Conservation (phyloP, 352 stramenopile genomes). For the Blastocystis hominis region DNA sequence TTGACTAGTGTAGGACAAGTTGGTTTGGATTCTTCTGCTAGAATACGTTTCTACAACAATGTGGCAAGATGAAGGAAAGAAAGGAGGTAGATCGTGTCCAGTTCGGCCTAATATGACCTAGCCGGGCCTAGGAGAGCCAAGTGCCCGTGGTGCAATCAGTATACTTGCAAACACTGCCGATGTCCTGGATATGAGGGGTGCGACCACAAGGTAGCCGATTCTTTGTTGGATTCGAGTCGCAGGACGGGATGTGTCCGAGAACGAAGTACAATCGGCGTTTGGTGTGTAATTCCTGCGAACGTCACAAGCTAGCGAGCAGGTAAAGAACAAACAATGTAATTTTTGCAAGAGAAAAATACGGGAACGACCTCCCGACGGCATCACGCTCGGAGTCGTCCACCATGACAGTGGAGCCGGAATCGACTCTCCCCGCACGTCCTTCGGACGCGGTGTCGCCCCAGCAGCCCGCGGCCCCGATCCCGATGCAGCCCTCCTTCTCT, state of each 20-base stretch:
- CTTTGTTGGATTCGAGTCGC: not conserved
- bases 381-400: not conserved
- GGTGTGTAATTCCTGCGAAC: constrained; percentile 56
- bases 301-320: constrained; percentile 56
- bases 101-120: not conserved
- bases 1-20: not conserved
- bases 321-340: not conserved
- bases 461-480: not conserved
- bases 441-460: not conserved
- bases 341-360: constrained; percentile 18
- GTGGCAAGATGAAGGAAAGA: constrained; percentile 44
- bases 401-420: not conserved
- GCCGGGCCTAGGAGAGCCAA: constrained; percentile 29
- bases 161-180: constrained; percentile 56
- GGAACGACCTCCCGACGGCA: constrained; percentile 19
- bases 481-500: not conserved
- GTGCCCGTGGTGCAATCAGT: constrained; percentile 56
- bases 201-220: constrained; percentile 27
- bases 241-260: constrained; percentile 54
- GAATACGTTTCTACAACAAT: not conserved
- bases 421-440: not conserved
- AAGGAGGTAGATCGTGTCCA: not conserved
- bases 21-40: too few relatives aligned
- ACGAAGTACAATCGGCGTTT: constrained; percentile 58
- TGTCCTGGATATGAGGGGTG: constrained; percentile 57